Percentiles rank a stretch among this genome's conserved stretches.
These are phyloP conservation scores for Cordyceps farinosa DNA, from an alignment of 2,329 filamentous ascomycete genomes.

Conservation along the genomic window DNA sequence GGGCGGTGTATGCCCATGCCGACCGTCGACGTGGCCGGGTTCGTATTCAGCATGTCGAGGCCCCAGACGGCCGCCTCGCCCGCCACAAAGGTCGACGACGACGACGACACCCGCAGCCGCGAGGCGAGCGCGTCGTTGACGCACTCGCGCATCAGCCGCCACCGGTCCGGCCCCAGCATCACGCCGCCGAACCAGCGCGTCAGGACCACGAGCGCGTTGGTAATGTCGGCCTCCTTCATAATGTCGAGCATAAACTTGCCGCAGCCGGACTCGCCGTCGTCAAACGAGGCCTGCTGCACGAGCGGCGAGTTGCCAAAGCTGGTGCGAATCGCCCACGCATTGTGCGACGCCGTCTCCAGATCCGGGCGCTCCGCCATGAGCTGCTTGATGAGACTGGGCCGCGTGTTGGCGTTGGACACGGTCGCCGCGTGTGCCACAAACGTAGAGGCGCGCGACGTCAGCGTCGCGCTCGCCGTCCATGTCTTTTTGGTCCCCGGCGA, in stretches of 20 bases:
- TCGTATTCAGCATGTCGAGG: slow-evolving; percentile 52
- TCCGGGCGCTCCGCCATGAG: slow-evolving; percentile 47
- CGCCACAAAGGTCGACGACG: slow-evolving; percentile 32
- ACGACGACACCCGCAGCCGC: slow-evolving; percentile 37
- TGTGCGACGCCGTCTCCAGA: slow-evolving; percentile 55
- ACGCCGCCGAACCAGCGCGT: slow-evolving; percentile 61
- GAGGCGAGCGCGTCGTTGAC: slow-evolving; percentile 53
- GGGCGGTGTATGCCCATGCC: slow-evolving; percentile 72
- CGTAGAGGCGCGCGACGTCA: slow-evolving; percentile 51
- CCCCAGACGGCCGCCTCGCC: slow-evolving; percentile 61
- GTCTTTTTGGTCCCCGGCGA: slow-evolving; percentile 26
- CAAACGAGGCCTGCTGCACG: slow-evolving; percentile 50
- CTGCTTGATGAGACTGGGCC: slow-evolving; percentile 41
- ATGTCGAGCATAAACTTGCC: slow-evolving; percentile 54
- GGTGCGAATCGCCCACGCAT: slow-evolving; percentile 48
- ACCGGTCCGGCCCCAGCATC: slow-evolving; percentile 59
- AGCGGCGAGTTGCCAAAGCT: slow-evolving; percentile 36
- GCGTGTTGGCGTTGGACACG: slow-evolving; percentile 38
- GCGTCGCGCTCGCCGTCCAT: slow-evolving; percentile 51
- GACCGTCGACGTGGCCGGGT: slow-evolving; percentile 35
- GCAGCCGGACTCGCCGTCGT: slow-evolving; percentile 60
- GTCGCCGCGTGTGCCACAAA: slow-evolving; percentile 52
- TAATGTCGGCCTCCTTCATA: slow-evolving; percentile 48
- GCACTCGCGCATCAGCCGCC: slow-evolving; percentile 58
- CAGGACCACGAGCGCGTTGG: slow-evolving; percentile 55